Base-by-base conservation (phyloP, 352 stramenopile genomes). In the Phytophthora sansomeana region DNA sequence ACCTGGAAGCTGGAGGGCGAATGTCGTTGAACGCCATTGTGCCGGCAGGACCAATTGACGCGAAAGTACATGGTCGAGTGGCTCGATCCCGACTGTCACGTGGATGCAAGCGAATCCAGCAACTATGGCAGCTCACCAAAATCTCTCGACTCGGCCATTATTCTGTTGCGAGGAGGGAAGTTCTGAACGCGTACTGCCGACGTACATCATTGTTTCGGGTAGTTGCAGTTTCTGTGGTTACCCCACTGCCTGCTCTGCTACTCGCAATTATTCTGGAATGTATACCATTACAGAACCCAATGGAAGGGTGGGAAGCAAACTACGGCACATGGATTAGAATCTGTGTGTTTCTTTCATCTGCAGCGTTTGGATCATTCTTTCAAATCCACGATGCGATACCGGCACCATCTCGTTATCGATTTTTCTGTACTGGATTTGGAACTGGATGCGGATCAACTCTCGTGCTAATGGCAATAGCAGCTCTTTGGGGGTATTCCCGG, bases 241-340 rank as follows among this genome's bases (percentile, higher is more conserved):
- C 29, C 1, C 46, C 56, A 19, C 30, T 38, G 11, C 35, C 43
- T 35, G 44, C 56, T 21, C 17, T 64, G 6, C 5, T 64, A 8
- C n/a, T 64, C 16, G 56, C 14, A 28, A 30, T 64, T 24, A 28
- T 64, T 9, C 17, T 53, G 33, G 46, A 51, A 43, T 32, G 32
- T 5, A 43, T 64, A 35, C 56, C 56, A 19, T 53, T 67, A 24
- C 41, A 60, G 32, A 53, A 67, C n/a, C 49, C 59, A 41, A 39
- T n/a, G 1, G 11, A n/a, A 30, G 59, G 50, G 19, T 56, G 59
- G 59, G 55, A 61, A 21, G 32, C 21, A 29, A 67, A 67, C 9
- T 56, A 56, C 47, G 59, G 59, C 5, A 38, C 51, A 3, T 62
- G 50, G 42, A 44, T 61, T 46, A 41, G 59, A 26, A n/a, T 41